A percentile compares a stretch with the other conserved stretches of the same genome.
These are phyloP conservation scores for Handroanthus guayacan DNA, from an alignment of 257 asterid species.

Conservation along the genomic window DNA sequence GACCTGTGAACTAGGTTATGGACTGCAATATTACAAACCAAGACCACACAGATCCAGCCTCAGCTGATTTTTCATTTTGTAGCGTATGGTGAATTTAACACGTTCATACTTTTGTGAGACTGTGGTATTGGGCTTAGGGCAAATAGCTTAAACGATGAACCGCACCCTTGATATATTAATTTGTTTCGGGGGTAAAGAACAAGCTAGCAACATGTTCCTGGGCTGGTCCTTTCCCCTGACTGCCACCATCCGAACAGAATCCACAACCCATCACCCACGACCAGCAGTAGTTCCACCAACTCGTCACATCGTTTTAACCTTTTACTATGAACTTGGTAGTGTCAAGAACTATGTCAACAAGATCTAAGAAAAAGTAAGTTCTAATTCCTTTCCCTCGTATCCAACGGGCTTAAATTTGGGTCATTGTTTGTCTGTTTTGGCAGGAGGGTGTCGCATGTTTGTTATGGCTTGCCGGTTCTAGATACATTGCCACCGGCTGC, in stretches of 20 bases:
- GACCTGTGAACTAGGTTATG: background rate
- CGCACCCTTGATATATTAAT: background rate
- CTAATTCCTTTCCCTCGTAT: background rate
- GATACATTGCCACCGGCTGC: constrained; percentile 73
- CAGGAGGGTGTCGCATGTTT: constrained; percentile 80
- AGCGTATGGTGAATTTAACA: too few species aligned
- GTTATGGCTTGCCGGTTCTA: constrained; percentile 68
- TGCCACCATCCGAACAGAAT: background rate
- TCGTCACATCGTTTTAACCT: too few species aligned
- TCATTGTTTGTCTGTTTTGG: constrained; percentile 7
- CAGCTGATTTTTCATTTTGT: too few species aligned
- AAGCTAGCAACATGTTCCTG: background rate
- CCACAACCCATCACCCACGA: background rate
- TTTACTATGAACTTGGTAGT: background rate
- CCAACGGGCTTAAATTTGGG: background rate
- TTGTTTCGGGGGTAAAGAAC: background rate
- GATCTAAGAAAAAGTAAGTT: too few species aligned
- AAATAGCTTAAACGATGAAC: background rate
- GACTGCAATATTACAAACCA: background rate
- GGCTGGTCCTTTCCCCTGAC: background rate
- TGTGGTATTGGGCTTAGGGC: background rate
- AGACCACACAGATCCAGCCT: background rate
- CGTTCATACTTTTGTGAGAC: background rate
- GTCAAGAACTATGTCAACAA: too few species aligned
- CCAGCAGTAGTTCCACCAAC: background rate